A percentile compares a stretch with the other conserved stretches of the same genome.
phyloP scores from a whole-genome alignment of 345 rosid species.

The Lenwebbia sp. region DNA sequence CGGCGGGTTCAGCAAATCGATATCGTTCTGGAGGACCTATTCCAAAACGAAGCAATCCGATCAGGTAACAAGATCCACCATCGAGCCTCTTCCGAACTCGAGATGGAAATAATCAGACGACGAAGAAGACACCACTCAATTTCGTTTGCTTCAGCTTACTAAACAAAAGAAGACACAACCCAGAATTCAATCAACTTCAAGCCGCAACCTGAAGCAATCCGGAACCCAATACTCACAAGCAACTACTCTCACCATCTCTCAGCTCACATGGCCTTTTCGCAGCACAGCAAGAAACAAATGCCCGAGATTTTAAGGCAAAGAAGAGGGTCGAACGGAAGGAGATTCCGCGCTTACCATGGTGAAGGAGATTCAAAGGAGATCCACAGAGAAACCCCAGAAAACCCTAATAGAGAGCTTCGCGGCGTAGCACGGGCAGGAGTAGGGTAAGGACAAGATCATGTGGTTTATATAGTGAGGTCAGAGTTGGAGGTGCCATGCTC shows the following conservation, averaged over 20 bases:
- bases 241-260: background rate
- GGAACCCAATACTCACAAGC: background rate
- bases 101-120: background rate
- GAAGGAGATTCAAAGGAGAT: background rate
- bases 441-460: accelerated
- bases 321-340: background rate
- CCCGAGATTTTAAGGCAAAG: accelerated
- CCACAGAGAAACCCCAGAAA: background rate
- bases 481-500: background rate
- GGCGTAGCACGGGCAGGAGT: background rate
- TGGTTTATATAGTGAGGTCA: background rate
- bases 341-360: background rate
- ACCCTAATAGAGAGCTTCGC: background rate
- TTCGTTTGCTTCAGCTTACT: background rate
- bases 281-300: background rate
- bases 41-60: background rate
- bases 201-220: background rate
- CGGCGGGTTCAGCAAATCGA: background rate
- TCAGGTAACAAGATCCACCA: background rate
- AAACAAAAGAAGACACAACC: background rate
- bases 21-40: background rate
- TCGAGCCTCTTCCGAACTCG: background rate
- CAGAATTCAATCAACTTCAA: background rate
- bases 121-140: background rate
- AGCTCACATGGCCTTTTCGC: background rate